phyloP scores from a whole-genome alignment of 345 rosid species.

The Abelmoschus esculentus region DNA sequence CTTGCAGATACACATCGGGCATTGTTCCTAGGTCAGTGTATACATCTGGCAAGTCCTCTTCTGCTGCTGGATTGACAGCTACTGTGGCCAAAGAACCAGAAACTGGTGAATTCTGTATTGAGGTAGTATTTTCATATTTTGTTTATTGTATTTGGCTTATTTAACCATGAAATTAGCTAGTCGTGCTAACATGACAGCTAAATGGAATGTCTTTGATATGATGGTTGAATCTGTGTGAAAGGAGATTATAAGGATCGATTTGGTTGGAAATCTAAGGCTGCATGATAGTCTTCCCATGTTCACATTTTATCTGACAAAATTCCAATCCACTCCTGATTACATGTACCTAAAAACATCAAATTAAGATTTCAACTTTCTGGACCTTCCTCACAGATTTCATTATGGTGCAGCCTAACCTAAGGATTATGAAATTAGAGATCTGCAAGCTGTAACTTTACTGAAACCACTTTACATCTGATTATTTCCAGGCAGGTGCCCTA shows the following conservation, averaged over 20 bases:
- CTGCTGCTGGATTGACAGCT: slow-evolving; percentile 97
- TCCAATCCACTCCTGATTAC: too few species aligned
- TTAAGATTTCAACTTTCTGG: too few species aligned
- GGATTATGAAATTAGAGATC: too few species aligned
- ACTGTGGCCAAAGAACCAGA: slow-evolving; percentile 98
- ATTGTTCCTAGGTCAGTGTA: slow-evolving; percentile 97
- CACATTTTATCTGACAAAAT: too few species aligned
- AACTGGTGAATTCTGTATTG: slow-evolving; percentile 97
- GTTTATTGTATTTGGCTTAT: not conserved
- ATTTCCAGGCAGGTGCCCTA: slow-evolving; percentile 81
- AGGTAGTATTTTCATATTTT: slow-evolving; percentile 39
- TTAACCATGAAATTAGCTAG: not conserved
- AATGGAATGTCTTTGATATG: not conserved
- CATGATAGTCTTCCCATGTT: too few species aligned
- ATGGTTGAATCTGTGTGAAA: not conserved
- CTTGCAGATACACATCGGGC: slow-evolving; percentile 68
- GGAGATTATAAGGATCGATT: too few species aligned
- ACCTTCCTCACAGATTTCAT: too few species aligned
- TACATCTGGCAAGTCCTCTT: slow-evolving; percentile 95
- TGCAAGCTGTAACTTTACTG: not conserved
- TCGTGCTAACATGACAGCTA: not conserved
- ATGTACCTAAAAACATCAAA: too few species aligned
- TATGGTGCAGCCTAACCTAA: too few species aligned
- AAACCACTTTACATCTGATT: not conserved
- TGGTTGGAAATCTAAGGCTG: too few species aligned